A percentile compares a stretch with the other conserved stretches of the same genome.
phyloP scores from a whole-genome alignment of 2,329 filamentous ascomycete species.

The Fusarium luffae region DNA sequence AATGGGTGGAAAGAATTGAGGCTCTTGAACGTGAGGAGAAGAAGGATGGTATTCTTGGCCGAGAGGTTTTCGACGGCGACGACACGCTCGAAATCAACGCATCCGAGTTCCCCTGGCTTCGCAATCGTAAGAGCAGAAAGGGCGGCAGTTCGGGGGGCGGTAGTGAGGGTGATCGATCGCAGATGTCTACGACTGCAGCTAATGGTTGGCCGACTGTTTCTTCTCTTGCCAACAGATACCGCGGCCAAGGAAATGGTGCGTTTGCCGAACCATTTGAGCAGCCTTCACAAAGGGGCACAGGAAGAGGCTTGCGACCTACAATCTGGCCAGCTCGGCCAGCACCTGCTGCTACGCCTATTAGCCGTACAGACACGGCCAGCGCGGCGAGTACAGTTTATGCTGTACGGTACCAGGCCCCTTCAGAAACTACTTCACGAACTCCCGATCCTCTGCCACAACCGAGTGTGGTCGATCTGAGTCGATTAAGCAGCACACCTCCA shows the following conservation, averaged over 20 bases:
- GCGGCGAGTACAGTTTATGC: slow-evolving; percentile 73
- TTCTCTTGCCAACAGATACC: slow-evolving; percentile 43
- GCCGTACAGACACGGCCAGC: slow-evolving; percentile 71
- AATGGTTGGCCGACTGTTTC: slow-evolving; percentile 48
- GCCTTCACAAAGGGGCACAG: slow-evolving; percentile 45
- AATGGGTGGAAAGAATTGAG: slow-evolving; percentile 96
- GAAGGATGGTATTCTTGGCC: slow-evolving; percentile 89
- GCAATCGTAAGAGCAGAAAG: slow-evolving; percentile 52
- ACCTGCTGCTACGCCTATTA: slow-evolving; percentile 66
- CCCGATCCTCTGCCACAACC: slow-evolving; percentile 53
- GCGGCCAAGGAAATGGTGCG: slow-evolving; percentile 34
- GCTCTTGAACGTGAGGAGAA: slow-evolving; percentile 91
- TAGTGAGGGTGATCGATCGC: slow-evolving; percentile 31
- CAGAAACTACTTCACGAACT: slow-evolving; percentile 61
- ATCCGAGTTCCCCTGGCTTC: slow-evolving; percentile 62
- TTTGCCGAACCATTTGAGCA: slow-evolving; percentile 39
- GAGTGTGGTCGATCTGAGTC: slow-evolving; percentile 49
- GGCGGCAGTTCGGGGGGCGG: slow-evolving; percentile 28
- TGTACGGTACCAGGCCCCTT: slow-evolving; percentile 68
- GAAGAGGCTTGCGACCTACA: slow-evolving; percentile 59
- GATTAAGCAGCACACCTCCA: slow-evolving; percentile 50
- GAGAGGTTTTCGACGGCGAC: slow-evolving; percentile 93
- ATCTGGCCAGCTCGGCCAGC: slow-evolving; percentile 67
- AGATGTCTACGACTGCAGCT: slow-evolving; percentile 23
- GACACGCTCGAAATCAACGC: slow-evolving; percentile 81